Conservation (phyloP, 192 early-diverging fungal species). For the Rhizophagus clarus region DNA sequence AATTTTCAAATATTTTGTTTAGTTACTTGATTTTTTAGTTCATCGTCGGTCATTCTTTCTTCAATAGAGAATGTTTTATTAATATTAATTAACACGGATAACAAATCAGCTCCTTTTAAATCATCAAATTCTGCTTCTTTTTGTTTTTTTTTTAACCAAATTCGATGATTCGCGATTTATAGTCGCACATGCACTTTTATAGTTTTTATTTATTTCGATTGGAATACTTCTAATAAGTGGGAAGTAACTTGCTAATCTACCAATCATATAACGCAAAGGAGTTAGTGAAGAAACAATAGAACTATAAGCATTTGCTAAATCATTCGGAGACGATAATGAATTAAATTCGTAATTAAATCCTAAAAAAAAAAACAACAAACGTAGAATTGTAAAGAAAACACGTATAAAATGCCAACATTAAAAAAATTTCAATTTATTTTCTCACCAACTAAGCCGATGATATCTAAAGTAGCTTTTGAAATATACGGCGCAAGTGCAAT, state of each 20-base stretch:
- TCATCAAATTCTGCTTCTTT: conserved; percentile 28
- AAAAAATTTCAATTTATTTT: background rate
- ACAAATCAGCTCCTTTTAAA: conserved; percentile 41
- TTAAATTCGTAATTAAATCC: conserved; percentile 55
- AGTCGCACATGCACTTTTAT: conserved; percentile 20
- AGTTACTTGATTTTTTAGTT: conserved; percentile 47
- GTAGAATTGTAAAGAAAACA: background rate
- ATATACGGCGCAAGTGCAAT: conserved; percentile 42
- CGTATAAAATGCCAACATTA: background rate
- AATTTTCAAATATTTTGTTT: background rate
- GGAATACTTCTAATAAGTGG: conserved; percentile 31
- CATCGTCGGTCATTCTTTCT: conserved; percentile 42
- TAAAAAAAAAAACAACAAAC: background rate
- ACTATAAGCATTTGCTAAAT: conserved; percentile 48
- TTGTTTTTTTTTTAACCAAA: conserved; percentile 42
- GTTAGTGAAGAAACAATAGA: conserved; percentile 30
- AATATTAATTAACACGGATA: conserved; percentile 46
- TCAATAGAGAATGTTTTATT: conserved; percentile 45
- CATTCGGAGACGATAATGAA: conserved; percentile 39
- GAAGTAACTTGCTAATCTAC: conserved; percentile 34
- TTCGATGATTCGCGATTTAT: conserved; percentile 38
- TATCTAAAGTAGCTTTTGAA: conserved; percentile 46
- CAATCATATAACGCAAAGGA: conserved; percentile 33
- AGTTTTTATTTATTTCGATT: background rate
- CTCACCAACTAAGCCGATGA: conserved; percentile 45